Evolutionary conservation across 1,284 basidiomycete species (phyloP).

Genomic region (Sanghuangporus weigelae): DNA sequence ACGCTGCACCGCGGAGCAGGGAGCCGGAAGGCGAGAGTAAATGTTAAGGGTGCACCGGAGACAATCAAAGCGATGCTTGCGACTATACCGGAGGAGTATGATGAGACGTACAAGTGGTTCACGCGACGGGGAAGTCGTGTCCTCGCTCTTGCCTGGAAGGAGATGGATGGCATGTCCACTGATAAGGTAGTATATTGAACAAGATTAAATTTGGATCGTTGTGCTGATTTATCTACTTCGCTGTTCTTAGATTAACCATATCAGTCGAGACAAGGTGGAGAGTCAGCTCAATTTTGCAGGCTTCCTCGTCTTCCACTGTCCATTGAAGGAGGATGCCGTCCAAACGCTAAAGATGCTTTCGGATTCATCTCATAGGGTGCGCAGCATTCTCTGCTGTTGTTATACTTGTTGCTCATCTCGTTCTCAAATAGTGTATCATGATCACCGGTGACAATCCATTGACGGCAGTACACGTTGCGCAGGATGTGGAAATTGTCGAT

Average conservation of each 20-base stretch:
- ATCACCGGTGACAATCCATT: conserved; percentile 97
- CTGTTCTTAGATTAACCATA: conserved; percentile 69
- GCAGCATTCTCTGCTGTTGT: conserved; percentile 27
- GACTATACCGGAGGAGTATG: conserved; percentile 72
- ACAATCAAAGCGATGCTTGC: conserved; percentile 86
- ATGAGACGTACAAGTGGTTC: conserved; percentile 91
- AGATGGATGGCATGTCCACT: conserved; percentile 59
- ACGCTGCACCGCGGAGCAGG: conserved; percentile 44
- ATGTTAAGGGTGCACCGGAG: conserved; percentile 94
- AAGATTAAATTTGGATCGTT: conserved; percentile 6
- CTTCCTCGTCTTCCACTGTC: conserved; percentile 95
- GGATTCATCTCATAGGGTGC: conserved; percentile 88
- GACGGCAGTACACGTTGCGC: conserved; percentile 90
- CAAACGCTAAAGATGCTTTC: conserved; percentile 87
- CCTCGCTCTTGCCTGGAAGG: conserved; percentile 83
- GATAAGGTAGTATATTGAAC: conserved; percentile 42
- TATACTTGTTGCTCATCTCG: not conserved
- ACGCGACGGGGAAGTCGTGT: conserved; percentile 89
- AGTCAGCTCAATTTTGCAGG: conserved; percentile 76
- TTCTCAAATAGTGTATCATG: conserved; percentile 76
- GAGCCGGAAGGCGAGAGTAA: conserved; percentile 51
- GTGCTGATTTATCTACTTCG: conserved; percentile 5
- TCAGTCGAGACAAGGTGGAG: conserved; percentile 77
- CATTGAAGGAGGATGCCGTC: conserved; percentile 89
- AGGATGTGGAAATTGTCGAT: conserved; percentile 93